Base-by-base conservation (phyloP, 164 flowering plant genomes). In the Piper betle region DNA sequence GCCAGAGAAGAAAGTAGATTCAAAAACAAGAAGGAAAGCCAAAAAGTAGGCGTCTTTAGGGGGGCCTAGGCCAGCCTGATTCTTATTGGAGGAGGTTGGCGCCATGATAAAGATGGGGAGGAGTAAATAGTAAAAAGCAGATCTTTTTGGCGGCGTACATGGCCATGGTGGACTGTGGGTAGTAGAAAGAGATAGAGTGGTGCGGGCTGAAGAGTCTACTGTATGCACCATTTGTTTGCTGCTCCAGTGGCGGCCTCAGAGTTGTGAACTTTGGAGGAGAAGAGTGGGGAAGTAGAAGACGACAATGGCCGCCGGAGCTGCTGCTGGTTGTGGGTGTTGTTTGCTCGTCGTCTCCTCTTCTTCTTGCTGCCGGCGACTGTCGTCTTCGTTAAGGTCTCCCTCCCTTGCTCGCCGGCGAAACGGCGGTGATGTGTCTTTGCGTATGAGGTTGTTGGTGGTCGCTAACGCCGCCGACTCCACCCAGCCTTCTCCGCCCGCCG, bases 391-490 rank as follows among this genome's bases (percentile, higher is more conserved):
- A n/a, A 6, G 25, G 41, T 37, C 17, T 60, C 60, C 61, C 50
- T 43, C 1, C 40, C 39, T 52, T 67, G 62, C 19, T 56, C 54
- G n/a, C 46, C 58, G 50, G 12, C 53, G 53, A 7, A 66, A 58
- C 50, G 25, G 53, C 39, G 12, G 4, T 5, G 39, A 9, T 19
- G 19, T 39, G 39, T 55, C 37, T 46, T 46, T 15, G 37, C 55
- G 52, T 17, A 50, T 52, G 8, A 73, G 55, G 41, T 68, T 80
- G 61, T 48, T 53, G 10, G 39, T 77, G 61, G 46, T 79, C 61
- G 4, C 78, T 63, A 69, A 63, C 76, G 90, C 96, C 12, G 85
- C 73, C 6, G 90, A 84, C 43, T 84, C 91, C 40, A 79, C 87
- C 16, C 86, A 69, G 66, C 63, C 86, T 15, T 61, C 82, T 39